Evolutionary conservation across 805 yeast species (phyloP), one percentile per base, ranked within the genome.

Genomic region (Nakazawaea molendinolei): DNA sequence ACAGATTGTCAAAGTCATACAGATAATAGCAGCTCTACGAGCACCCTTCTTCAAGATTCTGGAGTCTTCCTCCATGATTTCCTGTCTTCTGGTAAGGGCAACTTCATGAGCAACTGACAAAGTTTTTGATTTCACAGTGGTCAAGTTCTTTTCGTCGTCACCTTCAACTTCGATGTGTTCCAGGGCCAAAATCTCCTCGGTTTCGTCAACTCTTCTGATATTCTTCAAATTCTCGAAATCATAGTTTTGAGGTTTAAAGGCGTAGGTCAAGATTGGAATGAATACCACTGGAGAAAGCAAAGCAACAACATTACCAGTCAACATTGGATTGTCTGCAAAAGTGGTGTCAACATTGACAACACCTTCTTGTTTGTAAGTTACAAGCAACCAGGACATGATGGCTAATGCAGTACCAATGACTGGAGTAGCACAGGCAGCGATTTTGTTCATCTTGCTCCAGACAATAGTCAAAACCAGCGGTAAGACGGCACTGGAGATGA

Each of bases 271-370:
- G 8, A 79, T 51, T 19, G 94, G 87, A 33, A 78, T 63, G 38
- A 78, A 67, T 13, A 86, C 56, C 13, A 73, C 51, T 8, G 95
- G 95, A 2, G 89, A 71, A 36, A 76, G 63, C 42, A 87, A 61
- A 0, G 95, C 90, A 35, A 86, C 87, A 31, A 86, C 76, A 56
- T 87, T 87, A 42, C 95, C 96, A 3, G 80, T 78, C 44, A 86
- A 67, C 96, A 89, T 89, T 27, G 96, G 82, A 52, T 84, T 72
- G 56, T 89, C 95, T 44, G 69, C 73, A 46, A 90, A 92, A n/a
- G 94, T 76, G 34, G 42, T 39, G 56, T 61, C 54, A 66, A 69
- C 69, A 5, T 69, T 69, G 29, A 72, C 60, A 3, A 55, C 45
- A 24, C 70, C 69, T 39, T 55, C 61, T 31, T 62, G 47, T 3